Base-by-base conservation (phyloP, 1,284 basidiomycete species). In the Trametes pubescens region DNA sequence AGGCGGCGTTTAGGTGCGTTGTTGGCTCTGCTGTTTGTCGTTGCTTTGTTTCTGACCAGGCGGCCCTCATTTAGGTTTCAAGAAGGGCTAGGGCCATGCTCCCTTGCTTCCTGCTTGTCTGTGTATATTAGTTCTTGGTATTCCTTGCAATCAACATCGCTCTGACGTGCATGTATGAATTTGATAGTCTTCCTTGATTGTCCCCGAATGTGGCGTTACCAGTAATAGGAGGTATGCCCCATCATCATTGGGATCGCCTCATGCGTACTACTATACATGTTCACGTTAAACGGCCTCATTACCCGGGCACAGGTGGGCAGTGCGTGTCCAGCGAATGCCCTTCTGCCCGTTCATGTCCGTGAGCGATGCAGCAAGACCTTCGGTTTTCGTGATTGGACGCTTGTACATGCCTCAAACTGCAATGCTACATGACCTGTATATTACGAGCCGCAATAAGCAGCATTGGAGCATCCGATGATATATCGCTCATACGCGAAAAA, bases 1-100 rank as follows among this genome's bases (percentile, higher is more conserved):
- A 82, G 94, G 67, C 86, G 92, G 74, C 84, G 92, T 73, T 79
- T 94, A 66, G 90, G 90, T 90, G 69, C 52, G 85, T 76, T 2
- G 24, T 29, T 48, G 3, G 9, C 43, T 24, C 22, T 22, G 5
- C 21, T 16, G 8, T n/a, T n/a, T 16, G 18, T 44, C 43, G 13
- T 22, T 5, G 2, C 4, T 10, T 7, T 52, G n/a, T 26, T n/a
- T n/a, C n/a, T 47, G 29, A 48, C 16, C 48, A 53, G 22, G 38
- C 14, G 14, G 18, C 6, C 11, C 11, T 16, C 55, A 11, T 29
- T 6, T 65, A 92, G 91, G 91, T 10, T 93, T 93, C 72, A 93
- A 93, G 79, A 92, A 93, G 78, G 90, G 90, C 66, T 92, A 85
- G 29, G 4, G 29, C n/a, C n/a, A n/a, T n/a, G 29, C 29, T 32